A percentile compares a stretch with the other conserved stretches of the same genome.
Evolutionary conservation across 768 basidiomycete genomes (phyloP).

Genomic region (Amylocystis lapponica): DNA sequence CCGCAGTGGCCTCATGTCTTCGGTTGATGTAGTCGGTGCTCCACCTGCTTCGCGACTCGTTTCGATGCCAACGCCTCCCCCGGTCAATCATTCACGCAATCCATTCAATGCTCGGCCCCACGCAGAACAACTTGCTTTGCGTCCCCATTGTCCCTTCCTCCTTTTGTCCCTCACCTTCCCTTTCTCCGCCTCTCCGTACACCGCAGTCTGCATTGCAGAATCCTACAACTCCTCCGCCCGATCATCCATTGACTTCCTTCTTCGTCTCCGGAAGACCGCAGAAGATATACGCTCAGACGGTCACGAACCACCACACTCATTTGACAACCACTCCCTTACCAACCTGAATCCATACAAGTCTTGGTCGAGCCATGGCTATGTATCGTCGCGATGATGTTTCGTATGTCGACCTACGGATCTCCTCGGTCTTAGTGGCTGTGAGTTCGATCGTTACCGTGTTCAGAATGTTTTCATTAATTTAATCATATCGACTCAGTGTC

Average conservation of each 20-base stretch:
- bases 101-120: not conserved
- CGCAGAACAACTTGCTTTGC: not conserved
- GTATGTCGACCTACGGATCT: slow-evolving; percentile 20
- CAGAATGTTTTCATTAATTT: not conserved
- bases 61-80: slow-evolving; percentile 11
- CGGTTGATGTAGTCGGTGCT: no score
- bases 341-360: not conserved
- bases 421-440: slow-evolving; percentile 23
- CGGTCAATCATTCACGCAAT: no score
- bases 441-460: slow-evolving; percentile 11
- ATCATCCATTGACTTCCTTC: not conserved
- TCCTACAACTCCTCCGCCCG: not conserved
- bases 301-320: not conserved
- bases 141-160: slow-evolving; percentile 4
- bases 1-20: no score
- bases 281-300: slow-evolving; percentile 3
- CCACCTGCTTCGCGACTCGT: no score
- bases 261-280: slow-evolving; percentile 17
- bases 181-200: not conserved
- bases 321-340: not conserved
- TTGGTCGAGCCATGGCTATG: slow-evolving; percentile 2
- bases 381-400: slow-evolving; percentile 1
- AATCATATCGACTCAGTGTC: slow-evolving; percentile 1
- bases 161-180: slow-evolving; percentile 9
- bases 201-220: not conserved